phyloP scores from a whole-genome alignment of 164 flowering plant species.

The Vitis labrusca region DNA sequence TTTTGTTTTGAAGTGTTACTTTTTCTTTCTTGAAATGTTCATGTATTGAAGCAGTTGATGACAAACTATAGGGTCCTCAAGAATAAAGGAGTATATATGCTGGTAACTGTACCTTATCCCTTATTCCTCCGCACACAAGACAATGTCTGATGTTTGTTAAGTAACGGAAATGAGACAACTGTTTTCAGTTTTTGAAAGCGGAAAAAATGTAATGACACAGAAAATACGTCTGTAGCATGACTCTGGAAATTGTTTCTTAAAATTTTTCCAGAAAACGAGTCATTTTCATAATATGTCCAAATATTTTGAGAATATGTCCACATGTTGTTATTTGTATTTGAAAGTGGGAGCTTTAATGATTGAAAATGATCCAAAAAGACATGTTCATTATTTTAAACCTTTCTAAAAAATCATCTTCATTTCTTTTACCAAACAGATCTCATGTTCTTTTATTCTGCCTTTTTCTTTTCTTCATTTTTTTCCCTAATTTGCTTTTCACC shows the following conservation, averaged over 20 bases:
- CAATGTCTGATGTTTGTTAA: background rate
- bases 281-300: no score
- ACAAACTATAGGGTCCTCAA: constrained; percentile 85
- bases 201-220: no score
- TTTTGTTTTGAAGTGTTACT: background rate
- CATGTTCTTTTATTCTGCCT: background rate
- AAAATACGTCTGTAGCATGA: no score
- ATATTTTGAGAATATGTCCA: no score
- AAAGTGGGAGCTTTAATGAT: no score
- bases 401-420: background rate
- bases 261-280: no score
- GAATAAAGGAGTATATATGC: constrained; percentile 74
- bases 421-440: no score
- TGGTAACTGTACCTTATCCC: constrained; percentile 39
- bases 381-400: background rate
- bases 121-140: background rate
- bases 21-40: constrained; percentile 40
- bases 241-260: no score
- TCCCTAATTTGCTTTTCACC: background rate
- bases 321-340: no score
- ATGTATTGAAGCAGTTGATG: constrained; percentile 69
- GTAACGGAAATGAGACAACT: no score
- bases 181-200: no score
- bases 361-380: no score
- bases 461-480: background rate